These are phyloP conservation scores for Tylopilus subfusipes DNA, from an alignment of 768 basidiomycete genomes.

Conservation along the genomic window DNA sequence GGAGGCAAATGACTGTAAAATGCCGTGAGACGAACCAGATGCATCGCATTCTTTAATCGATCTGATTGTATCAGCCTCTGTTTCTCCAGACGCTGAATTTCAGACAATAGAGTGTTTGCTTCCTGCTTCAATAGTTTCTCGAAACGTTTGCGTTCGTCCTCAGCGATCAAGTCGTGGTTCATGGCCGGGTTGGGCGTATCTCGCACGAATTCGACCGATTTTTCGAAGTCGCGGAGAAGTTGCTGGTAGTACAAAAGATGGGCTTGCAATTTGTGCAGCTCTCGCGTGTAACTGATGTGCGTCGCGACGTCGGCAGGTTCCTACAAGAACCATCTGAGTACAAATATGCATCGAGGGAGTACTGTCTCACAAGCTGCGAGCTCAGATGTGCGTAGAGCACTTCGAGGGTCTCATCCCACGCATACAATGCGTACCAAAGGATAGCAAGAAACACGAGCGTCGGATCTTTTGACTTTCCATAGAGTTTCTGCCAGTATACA, in stretches of 20 bases:
- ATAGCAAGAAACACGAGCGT: conserved; percentile 37
- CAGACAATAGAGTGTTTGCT: conserved; percentile 34
- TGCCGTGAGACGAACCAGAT: conserved; percentile 29
- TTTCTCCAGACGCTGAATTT: conserved; percentile 38
- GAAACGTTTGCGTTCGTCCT: not conserved
- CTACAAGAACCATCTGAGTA: conserved; percentile 24
- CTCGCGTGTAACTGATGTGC: conserved; percentile 43
- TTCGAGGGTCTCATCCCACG: conserved; percentile 61
- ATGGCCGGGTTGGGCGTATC: conserved; percentile 50
- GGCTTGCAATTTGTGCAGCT: conserved; percentile 55
- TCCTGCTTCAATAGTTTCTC: conserved; percentile 16
- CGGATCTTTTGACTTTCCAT: conserved; percentile 29
- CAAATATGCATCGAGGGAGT: not conserved
- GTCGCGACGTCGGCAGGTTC: conserved; percentile 41
- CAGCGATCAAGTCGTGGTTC: conserved; percentile 24
- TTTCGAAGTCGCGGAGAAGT: conserved; percentile 52
- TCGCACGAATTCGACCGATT: conserved; percentile 47
- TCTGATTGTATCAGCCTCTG: conserved; percentile 26
- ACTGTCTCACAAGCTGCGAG: conserved; percentile 36
- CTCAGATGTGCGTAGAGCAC: conserved; percentile 49
- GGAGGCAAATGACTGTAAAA: too few relatives aligned
- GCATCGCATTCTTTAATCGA: conserved; percentile 32
- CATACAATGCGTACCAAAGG: conserved; percentile 58
- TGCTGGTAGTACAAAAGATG: conserved; percentile 54
- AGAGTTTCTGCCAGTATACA: conserved; percentile 37